These are phyloP conservation scores for Solanum bulbocastanum DNA, from an alignment of 257 asterid species.

Conservation along the genomic window DNA sequence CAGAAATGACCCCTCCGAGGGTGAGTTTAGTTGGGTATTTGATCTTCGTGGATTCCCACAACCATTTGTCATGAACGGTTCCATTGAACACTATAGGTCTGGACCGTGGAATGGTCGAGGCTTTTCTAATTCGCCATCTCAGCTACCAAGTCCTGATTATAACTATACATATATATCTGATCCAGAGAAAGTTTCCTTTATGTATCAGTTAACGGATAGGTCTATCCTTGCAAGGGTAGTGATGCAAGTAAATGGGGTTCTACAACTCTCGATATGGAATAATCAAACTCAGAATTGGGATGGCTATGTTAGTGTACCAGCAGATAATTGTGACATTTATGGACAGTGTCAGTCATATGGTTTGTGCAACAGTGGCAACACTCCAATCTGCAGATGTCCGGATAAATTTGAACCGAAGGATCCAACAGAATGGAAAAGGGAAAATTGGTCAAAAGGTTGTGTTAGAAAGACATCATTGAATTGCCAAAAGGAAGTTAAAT, in stretches of 20 bases:
- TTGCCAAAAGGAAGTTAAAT: constrained; percentile 14
- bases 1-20: constrained; percentile 20
- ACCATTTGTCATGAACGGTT: constrained; percentile 9
- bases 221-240: constrained; percentile 21
- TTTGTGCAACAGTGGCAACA: constrained; percentile 4
- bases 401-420: constrained; percentile 22
- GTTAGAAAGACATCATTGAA: constrained; percentile 5
- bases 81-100: constrained; percentile 2
- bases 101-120: constrained; percentile 22
- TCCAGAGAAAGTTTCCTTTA: constrained; percentile 1
- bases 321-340: constrained; percentile 23
- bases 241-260: constrained; percentile 4
- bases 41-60: constrained; percentile 16
- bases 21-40: constrained; percentile 9
- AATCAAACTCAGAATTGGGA: constrained; percentile 10
- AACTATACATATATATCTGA: constrained; percentile 5
- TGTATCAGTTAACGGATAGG: constrained; percentile 8
- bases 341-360: constrained; percentile 20
- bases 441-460: constrained; percentile 28
- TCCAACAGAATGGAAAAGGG: constrained; percentile 18
- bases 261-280: constrained; percentile 21
- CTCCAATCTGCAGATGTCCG: constrained; percentile 16
- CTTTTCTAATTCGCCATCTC: constrained; percentile 8
- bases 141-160: background rate
- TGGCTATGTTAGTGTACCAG: background rate